Evolutionary conservation across 148 eudicot species (phyloP).

Genomic region (Hydrangea macrophylla): DNA sequence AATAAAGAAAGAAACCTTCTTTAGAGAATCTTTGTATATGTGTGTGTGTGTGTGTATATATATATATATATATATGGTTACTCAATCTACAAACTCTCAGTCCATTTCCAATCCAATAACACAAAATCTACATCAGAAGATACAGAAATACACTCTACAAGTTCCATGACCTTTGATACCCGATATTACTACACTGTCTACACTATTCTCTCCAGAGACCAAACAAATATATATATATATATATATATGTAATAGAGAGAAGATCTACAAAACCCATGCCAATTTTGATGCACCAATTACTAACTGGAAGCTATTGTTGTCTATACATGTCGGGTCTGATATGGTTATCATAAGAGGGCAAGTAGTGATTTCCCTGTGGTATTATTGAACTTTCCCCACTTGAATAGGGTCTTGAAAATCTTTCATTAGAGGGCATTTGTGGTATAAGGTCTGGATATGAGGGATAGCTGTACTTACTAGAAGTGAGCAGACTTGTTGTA

Average conservation of each 20-base stretch:
- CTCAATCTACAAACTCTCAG: too few relatives aligned
- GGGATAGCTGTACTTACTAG: constrained; percentile 22
- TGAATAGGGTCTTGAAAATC: constrained; percentile 12
- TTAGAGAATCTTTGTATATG: too few relatives aligned
- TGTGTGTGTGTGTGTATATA: too few relatives aligned
- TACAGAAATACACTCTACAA: too few relatives aligned
- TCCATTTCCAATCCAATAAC: too few relatives aligned
- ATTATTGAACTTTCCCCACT: constrained; percentile 24
- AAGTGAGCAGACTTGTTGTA: constrained; percentile 20
- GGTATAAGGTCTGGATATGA: constrained; percentile 26
- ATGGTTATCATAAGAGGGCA: constrained; percentile 28
- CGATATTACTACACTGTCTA: too few relatives aligned
- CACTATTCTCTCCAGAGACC: background rate
- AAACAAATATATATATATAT: background rate
- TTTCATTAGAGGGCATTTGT: constrained; percentile 23
- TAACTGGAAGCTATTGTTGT: background rate
- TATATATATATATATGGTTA: too few relatives aligned
- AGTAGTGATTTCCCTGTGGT: constrained; percentile 24
- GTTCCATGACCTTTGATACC: too few relatives aligned
- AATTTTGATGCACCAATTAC: background rate
- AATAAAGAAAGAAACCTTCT: too few relatives aligned
- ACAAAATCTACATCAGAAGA: too few relatives aligned
- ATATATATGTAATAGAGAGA: too few relatives aligned
- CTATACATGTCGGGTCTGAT: constrained; percentile 34
- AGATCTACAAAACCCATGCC: too few relatives aligned